Evolutionary conservation across 805 yeast species (phyloP).

Genomic region (Schwanniomyces occidentalis): DNA sequence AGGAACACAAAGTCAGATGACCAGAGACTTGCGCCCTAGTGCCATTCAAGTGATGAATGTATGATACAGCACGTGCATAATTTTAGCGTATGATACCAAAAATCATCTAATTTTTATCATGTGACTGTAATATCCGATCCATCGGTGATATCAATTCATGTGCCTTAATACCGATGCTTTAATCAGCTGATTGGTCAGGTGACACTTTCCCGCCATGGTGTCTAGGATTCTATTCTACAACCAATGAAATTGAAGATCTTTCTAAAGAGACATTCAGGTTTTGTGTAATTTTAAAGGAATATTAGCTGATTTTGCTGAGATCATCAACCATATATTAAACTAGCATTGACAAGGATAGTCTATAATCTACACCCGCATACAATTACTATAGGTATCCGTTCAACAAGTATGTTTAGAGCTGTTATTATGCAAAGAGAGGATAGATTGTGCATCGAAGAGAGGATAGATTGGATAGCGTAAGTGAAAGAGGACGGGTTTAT

Average conservation of each 20-base stretch:
- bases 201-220: no score
- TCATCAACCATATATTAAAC: conserved; percentile 1
- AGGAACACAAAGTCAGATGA: conserved; percentile 1
- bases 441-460: no score
- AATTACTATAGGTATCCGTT: no score
- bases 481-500: no score
- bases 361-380: no score
- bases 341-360: conserved; percentile 1
- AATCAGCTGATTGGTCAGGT: not conserved
- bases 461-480: no score
- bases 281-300: conserved; percentile 6
- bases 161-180: not conserved
- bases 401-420: no score
- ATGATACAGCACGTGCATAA: no score
- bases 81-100: no score
- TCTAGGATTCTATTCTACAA: not conserved
- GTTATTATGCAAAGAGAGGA: no score
- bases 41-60: not conserved
- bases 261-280: conserved; percentile 3
- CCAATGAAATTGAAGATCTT: conserved; percentile 5
- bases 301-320: conserved; percentile 6
- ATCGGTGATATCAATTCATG: not conserved
- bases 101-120: not conserved
- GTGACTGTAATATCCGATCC: not conserved
- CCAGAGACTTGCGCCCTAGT: not conserved